Percentiles rank a stretch among this genome's conserved stretches.
phyloP scores from a whole-genome alignment of 2,329 filamentous ascomycete genomes.

The Chlorencoelia australis region DNA sequence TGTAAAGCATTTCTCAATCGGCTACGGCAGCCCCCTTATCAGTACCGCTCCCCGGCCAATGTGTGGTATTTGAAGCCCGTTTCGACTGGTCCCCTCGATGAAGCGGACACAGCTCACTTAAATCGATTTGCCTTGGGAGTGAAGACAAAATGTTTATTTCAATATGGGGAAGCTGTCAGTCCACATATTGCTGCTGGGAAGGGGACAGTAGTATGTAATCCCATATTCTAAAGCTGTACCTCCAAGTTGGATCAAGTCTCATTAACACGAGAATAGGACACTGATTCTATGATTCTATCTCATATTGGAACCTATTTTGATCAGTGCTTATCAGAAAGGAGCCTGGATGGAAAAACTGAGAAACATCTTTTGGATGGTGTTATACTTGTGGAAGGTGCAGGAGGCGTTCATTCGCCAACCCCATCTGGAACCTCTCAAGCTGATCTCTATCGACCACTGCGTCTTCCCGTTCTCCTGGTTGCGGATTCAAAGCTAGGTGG shows the following conservation, averaged over 20 bases:
- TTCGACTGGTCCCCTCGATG: constrained; percentile 60
- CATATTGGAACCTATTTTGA: no score
- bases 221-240: no score
- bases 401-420: constrained; percentile 69
- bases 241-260: no score
- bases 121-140: constrained; percentile 43
- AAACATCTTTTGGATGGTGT: no score
- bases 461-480: constrained; percentile 64
- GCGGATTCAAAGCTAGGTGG: constrained; percentile 69
- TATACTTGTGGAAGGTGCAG: constrained; percentile 70
- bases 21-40: constrained; percentile 2
- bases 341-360: no score
- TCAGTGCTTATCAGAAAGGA: no score
- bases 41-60: no score
- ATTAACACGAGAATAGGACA: no score
- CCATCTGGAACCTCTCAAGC: constrained; percentile 69
- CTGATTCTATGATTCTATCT: no score
- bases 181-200: constrained; percentile 59
- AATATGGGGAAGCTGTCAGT: constrained; percentile 66
- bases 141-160: constrained; percentile 53
- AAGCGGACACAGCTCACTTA: constrained; percentile 60
- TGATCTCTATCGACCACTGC: constrained; percentile 64
- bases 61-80: constrained; percentile 70
- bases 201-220: constrained; percentile 8
- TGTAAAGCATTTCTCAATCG: constrained; percentile 2